Percentiles rank a stretch among this genome's conserved stretches.
phyloP scores from a whole-genome alignment of 225 moss, liverwort and hornwort genomes.

The Antitrichia curtipendula region DNA sequence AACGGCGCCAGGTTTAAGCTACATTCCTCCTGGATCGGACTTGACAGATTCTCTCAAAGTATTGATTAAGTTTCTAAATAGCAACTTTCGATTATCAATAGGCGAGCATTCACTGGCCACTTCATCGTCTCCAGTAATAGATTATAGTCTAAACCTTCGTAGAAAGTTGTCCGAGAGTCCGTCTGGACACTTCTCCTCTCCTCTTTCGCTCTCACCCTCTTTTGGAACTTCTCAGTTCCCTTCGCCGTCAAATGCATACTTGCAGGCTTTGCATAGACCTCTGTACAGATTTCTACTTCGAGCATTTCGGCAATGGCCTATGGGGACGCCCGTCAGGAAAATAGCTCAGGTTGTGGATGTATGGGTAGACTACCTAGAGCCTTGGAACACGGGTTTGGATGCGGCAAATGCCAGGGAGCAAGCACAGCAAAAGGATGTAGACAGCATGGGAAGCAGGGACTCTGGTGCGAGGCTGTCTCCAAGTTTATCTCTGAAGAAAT shows the following conservation, averaged over 20 bases:
- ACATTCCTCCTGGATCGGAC: constrained; percentile 54
- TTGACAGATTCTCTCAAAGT: constrained; percentile 61
- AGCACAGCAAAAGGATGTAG: constrained; percentile 23
- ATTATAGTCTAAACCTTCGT: constrained; percentile 16
- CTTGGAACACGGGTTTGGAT: constrained; percentile 51
- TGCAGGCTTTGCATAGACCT: constrained; percentile 48
- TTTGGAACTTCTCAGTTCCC: constrained; percentile 26
- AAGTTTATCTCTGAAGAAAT: constrained; percentile 32
- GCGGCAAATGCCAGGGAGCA: constrained; percentile 39
- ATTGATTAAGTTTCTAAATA: constrained; percentile 48
- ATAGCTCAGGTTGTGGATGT: constrained; percentile 46
- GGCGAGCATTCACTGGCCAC: constrained; percentile 18
- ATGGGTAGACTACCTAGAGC: constrained; percentile 56
- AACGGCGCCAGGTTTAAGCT: constrained; percentile 17
- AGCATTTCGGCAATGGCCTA: constrained; percentile 54
- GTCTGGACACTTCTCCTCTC: constrained; percentile 35
- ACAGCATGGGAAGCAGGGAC: constrained; percentile 10
- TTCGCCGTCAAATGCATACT: constrained; percentile 25
- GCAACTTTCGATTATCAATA: constrained; percentile 27
- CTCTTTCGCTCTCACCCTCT: constrained; percentile 13
- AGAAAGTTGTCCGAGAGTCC: constrained; percentile 26
- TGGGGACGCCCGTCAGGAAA: constrained; percentile 51
- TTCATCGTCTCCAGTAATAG: constrained; percentile 19
- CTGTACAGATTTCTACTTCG: constrained; percentile 49
- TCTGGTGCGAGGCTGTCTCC: constrained; percentile 21